phyloP scores from a whole-genome alignment of 768 basidiomycete species.

The Pleurotus salmoneostramineus region DNA sequence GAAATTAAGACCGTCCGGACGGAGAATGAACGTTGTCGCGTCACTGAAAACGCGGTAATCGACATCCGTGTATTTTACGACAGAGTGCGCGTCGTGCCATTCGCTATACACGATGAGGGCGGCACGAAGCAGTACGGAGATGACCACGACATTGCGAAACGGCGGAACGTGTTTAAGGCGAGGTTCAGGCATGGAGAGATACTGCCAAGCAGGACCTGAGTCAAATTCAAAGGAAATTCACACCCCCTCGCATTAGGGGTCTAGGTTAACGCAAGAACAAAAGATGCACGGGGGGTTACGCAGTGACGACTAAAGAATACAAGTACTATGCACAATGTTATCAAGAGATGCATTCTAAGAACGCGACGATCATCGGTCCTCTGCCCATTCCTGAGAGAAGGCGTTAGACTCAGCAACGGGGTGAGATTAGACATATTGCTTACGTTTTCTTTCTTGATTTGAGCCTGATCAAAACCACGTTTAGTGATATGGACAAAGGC shows the following conservation, averaged over 20 bases:
- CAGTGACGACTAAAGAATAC: constrained; percentile 4
- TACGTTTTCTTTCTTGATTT: constrained; percentile 99
- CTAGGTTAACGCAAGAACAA: too few relatives aligned
- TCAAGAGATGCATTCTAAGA: not conserved
- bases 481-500: constrained; percentile 11
- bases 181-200: too few relatives aligned
- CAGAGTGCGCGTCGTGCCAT: constrained; percentile 80
- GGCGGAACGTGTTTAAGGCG: constrained; percentile 21
- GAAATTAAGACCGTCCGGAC: constrained; percentile 43
- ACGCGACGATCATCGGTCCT: constrained; percentile 63
- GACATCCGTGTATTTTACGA: constrained; percentile 96
- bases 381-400: constrained; percentile 78
- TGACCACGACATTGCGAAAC: constrained; percentile 49
- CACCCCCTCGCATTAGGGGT: too few relatives aligned
- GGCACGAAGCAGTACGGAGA: constrained; percentile 58
- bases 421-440: constrained; percentile 25
- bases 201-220: too few relatives aligned
- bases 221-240: too few relatives aligned
- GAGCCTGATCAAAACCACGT: constrained; percentile 50
- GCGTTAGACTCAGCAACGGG: constrained; percentile 10
- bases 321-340: not conserved
- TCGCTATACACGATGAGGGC: constrained; percentile 81
- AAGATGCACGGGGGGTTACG: too few relatives aligned
- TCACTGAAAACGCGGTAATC: constrained; percentile 97
- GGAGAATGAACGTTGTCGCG: constrained; percentile 69